Evolutionary conservation across 2,329 filamentous ascomycete species (phyloP).

Genomic region (Fusarium neocosmosporiellum): DNA sequence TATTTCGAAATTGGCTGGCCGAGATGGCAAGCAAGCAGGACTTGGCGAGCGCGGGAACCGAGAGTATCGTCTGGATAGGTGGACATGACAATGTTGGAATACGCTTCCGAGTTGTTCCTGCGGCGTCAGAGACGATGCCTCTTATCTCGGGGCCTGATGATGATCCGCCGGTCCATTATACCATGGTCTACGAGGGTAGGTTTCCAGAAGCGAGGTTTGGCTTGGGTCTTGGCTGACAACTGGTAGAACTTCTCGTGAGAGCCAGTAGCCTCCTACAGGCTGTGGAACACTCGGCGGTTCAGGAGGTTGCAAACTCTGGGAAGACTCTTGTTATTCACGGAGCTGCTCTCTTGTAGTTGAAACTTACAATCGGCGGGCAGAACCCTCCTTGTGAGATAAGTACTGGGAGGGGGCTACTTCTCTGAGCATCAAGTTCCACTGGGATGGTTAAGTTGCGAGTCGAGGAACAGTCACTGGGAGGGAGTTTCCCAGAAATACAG

Average conservation of each 20-base stretch:
- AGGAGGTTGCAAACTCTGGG: conserved; percentile 69
- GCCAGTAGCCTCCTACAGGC: conserved; percentile 72
- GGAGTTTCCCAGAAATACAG: not conserved
- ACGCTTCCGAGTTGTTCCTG: conserved; percentile 67
- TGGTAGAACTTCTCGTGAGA: conserved; percentile 73
- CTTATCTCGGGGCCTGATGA: conserved; percentile 69
- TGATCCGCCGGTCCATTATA: conserved; percentile 75
- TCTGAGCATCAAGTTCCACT: not conserved
- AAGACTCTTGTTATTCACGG: conserved; percentile 75
- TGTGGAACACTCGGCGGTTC: conserved; percentile 72
- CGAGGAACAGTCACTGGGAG: not conserved
- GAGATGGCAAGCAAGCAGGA: conserved; percentile 46
- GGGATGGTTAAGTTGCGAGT: not conserved
- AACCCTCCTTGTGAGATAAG: not conserved
- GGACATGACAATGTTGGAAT: conserved; percentile 72
- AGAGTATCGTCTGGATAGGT: conserved; percentile 75
- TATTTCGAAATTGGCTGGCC: conserved; percentile 79
- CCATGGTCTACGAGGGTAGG: conserved; percentile 78
- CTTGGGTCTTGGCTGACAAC: conserved; percentile 16
- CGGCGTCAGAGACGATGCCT: conserved; percentile 56
- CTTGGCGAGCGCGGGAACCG: not conserved
- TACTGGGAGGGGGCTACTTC: not conserved
- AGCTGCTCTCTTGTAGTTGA: conserved; percentile 20
- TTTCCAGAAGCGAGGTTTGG: not conserved
- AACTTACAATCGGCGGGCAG: not conserved